Conservation (phyloP, 106 monocot species). For the Gastrodia elata region DNA sequence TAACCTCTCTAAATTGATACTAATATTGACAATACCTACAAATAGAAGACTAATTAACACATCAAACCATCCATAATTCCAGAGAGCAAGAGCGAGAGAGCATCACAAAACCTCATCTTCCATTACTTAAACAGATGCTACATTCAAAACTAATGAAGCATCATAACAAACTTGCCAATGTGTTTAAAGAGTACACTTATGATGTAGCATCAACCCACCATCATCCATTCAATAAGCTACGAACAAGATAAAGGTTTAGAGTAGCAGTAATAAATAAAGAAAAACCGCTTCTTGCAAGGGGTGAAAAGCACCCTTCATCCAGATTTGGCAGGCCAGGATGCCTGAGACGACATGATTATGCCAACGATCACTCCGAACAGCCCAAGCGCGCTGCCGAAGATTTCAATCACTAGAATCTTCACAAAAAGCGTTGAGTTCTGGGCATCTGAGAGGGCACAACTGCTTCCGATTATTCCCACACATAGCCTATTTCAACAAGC, state of each 20-base stretch:
- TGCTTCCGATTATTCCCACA: constrained; percentile 97
- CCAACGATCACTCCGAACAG: constrained; percentile 96
- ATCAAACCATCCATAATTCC: too few species aligned
- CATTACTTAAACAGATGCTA: not conserved
- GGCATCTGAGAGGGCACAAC: constrained; percentile 91
- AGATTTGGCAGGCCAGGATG: constrained; percentile 69
- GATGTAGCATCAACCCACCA: not conserved
- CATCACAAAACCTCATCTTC: not conserved
- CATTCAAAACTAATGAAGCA: not conserved
- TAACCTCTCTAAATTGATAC: too few species aligned
- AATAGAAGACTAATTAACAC: too few species aligned
- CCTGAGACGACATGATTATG: constrained; percentile 97
- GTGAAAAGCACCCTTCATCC: constrained; percentile 14
- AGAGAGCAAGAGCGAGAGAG: too few species aligned
- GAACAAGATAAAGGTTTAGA: not conserved
- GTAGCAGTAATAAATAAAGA: not conserved
- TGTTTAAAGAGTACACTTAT: not conserved
- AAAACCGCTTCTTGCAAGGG: not conserved
- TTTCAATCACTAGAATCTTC: constrained; percentile 95
- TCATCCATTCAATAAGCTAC: not conserved
- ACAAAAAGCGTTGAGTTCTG: constrained; percentile 97
- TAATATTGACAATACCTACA: too few species aligned
- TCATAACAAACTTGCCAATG: not conserved
- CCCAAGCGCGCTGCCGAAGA: constrained; percentile 93
- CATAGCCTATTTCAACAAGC: constrained; percentile 50